phyloP scores from a whole-genome alignment of 179 eudicot species.

The Beta macrorhiza region DNA sequence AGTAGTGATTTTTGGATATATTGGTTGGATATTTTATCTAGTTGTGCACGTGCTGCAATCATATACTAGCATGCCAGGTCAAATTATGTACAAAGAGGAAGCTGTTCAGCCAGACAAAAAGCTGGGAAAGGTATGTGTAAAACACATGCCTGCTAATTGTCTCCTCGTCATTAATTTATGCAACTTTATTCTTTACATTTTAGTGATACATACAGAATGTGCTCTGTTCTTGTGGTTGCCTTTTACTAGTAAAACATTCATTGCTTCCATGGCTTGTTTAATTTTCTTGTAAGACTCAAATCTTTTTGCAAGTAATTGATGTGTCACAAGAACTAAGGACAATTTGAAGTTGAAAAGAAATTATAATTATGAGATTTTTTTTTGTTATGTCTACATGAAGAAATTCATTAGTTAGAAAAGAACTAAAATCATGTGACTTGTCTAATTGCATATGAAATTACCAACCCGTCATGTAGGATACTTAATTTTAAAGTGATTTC shows the following conservation, averaged over 20 bases:
- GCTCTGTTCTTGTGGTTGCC: not conserved
- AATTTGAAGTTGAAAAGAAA: not conserved
- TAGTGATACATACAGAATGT: not conserved
- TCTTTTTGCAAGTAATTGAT: too few relatives aligned
- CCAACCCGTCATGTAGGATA: not conserved
- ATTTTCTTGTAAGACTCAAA: not conserved
- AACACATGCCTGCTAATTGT: not conserved
- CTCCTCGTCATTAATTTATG: not conserved
- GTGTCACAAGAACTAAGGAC: not conserved
- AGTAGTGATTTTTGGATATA: slow-evolving; percentile 79
- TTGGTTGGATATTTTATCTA: slow-evolving; percentile 91
- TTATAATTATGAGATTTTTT: not conserved
- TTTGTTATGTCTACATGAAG: not conserved
- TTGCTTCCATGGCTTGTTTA: not conserved
- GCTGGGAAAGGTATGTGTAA: slow-evolving; percentile 49
- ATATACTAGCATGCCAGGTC: slow-evolving; percentile 60
- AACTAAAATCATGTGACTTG: not conserved
- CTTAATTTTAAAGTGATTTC: not conserved
- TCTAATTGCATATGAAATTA: not conserved
- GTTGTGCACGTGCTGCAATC: slow-evolving; percentile 80
- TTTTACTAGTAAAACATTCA: not conserved
- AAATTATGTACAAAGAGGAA: slow-evolving; percentile 48
- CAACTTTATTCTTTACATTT: not conserved
- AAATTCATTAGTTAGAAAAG: not conserved
- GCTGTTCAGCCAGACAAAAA: slow-evolving; percentile 36